Percentiles rank a stretch among this genome's conserved stretches.
phyloP scores from a whole-genome alignment of 345 rosid species.

The Murraya koenigii region DNA sequence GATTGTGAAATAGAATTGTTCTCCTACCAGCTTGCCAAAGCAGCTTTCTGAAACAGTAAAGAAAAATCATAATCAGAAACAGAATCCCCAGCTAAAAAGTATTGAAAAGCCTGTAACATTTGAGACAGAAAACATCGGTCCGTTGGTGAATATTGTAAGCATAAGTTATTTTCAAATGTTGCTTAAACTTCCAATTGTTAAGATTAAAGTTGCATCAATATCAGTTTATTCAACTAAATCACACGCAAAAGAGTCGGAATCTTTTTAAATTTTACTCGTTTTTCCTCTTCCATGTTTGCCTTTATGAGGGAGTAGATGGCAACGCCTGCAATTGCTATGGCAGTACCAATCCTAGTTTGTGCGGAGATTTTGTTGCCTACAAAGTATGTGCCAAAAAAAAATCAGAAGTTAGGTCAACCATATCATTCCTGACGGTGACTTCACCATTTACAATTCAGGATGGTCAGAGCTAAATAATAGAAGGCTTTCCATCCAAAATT shows the following conservation, averaged over 20 bases:
- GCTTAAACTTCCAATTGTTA: neutral
- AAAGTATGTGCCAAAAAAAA: neutral
- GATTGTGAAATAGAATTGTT: neutral
- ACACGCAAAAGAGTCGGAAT: no score
- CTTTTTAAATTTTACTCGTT: slow-evolving; percentile 29
- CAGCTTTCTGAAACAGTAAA: slow-evolving; percentile 34
- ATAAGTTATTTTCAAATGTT: neutral
- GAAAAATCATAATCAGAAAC: neutral
- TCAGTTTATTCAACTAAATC: no score
- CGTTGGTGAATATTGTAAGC: neutral
- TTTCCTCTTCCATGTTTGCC: slow-evolving; percentile 50
- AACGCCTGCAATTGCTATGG: slow-evolving; percentile 49
- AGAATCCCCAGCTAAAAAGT: neutral
- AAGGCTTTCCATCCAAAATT: neutral
- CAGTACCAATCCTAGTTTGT: slow-evolving; percentile 52
- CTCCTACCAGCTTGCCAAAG: slow-evolving; percentile 16
- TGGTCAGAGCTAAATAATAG: neutral
- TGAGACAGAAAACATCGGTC: neutral
- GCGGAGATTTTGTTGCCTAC: slow-evolving; percentile 53
- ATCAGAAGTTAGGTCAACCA: neutral
- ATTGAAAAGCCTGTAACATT: neutral
- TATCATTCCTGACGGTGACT: neutral
- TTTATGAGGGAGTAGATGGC: slow-evolving; percentile 48
- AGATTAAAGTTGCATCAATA: neutral
- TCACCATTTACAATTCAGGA: neutral